Base-by-base conservation (phyloP, 768 basidiomycete species). In the Postia placenta region DNA sequence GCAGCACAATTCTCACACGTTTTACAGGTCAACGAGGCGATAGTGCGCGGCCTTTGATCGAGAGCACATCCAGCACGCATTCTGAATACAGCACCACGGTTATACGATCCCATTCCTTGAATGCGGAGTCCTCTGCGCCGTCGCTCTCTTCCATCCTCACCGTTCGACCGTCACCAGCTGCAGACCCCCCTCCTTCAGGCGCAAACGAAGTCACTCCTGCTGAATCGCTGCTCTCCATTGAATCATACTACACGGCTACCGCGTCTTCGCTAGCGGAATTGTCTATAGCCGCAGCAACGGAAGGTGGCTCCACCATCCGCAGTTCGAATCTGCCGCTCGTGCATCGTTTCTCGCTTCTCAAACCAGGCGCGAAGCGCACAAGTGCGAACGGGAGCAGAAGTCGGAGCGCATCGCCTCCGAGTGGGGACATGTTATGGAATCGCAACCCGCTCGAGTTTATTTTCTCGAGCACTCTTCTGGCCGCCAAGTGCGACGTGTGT, bases 311-410 rank as follows among this genome's bases (percentile, higher is more conserved):
- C 1, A 85, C 85, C 5, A 74, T 85, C 42, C 71, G 71, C 28
- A 70, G 76, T 2, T 56, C 76, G 1, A 65, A 72, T 4, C 66
- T 70, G 2, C 74, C 81, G 0, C 72, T 83, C 45, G 74, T 91
- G 2, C 92, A 93, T 63, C 84, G 92, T 15, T 94, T 94, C 72
- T 86, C 91, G 19, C 74, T 93, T 26, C 74, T 92, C 58, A 89
- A 85, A 63, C 89, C 90, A 14, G 88, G 88, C 3, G 71, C 69
- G 24, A 85, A 81, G 64, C 80, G 81, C 2, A 40, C 28, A 2
- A 41, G 45, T 15, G 42, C 48, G 11, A 36, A 33, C 2, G 55
- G 41, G 19, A 45, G 47, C 24, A 50, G 43, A 49, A 69, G 63
- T 51, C 69, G 71, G 4, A 64, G 61, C 23, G 56, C 65, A 3